A percentile compares a stretch with the other conserved stretches of the same genome.
Conservation (phyloP, 148 eudicot species). For the Rhododendron kiyosumense region DNA sequence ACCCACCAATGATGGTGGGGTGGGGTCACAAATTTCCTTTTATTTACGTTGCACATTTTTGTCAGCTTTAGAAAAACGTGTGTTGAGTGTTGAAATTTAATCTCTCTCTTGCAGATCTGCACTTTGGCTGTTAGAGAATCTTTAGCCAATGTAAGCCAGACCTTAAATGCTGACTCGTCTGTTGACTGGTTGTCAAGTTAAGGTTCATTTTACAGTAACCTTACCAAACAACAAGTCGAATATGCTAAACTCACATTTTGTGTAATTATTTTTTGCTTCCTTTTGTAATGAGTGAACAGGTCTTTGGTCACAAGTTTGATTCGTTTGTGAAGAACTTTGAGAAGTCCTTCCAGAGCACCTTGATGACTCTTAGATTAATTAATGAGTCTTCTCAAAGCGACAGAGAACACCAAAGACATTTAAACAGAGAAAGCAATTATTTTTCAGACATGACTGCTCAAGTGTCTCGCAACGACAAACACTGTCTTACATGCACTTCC, state of each 20-base stretch:
- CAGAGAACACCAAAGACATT: constrained; percentile 14
- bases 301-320: constrained; percentile 74
- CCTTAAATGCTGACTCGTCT: constrained; percentile 14
- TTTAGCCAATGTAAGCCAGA: constrained; percentile 67
- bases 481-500: constrained; percentile 15
- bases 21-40: not conserved
- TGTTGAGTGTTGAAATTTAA: not conserved
- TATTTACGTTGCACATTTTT: not conserved
- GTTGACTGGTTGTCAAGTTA: constrained; percentile 13
- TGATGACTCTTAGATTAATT: constrained; percentile 63
- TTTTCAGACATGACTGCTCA: constrained; percentile 20
- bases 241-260: constrained; percentile 9
- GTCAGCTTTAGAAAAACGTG: not conserved
- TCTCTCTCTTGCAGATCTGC: constrained; percentile 57
- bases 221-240: not conserved
- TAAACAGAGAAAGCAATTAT: constrained; percentile 16
- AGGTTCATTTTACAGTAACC: constrained; percentile 6
- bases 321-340: constrained; percentile 65
- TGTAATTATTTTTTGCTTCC: constrained; percentile 10
- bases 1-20: constrained; percentile 9
- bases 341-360: constrained; percentile 73
- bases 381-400: constrained; percentile 37
- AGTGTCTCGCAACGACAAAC: constrained; percentile 13
- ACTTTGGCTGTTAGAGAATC: constrained; percentile 78
- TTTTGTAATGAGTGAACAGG: constrained; percentile 44